Evolutionary conservation across 257 asterid species (phyloP), one percentile per base, ranked within the genome.

Genomic region (Salvia splendens): DNA sequence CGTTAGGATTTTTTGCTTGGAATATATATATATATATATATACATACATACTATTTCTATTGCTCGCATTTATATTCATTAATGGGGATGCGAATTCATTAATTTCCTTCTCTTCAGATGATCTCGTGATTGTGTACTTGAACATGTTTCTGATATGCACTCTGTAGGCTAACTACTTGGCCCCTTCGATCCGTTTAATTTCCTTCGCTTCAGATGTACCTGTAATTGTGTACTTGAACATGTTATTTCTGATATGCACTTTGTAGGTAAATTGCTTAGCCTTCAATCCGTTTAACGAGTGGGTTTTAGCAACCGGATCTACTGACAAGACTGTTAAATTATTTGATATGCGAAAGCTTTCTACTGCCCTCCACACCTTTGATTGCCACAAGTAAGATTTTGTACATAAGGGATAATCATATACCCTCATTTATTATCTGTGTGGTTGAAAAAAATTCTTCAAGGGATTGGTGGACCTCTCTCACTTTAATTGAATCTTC

Each of bases 281-380:
- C 65, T 92, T 92, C 84, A 89, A 92, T 77, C 98, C 97, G 24
- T 84, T 87, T 78, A 92, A 89, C 56, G 97, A 92, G 77, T 92
- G 97, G 98, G 85, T 92, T 74, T 80, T 92, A 17, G 98, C 98
- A 49, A 92, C 96, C 1, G 98, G 98, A 6, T 92, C 98, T 56
- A 87, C 97, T 3, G 97, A 92, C 75, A 92, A 86, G 86, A 92
- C 98, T 32, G 96, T 89, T 46, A 89, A 88, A 75, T 73, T 92
- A 58, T 92, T 89, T 76, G 98, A 89, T 75, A 79, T 92, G 78
- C 88, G 98, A 38, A 92, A 87, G 88, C 78, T 92, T 66, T 38
- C 81, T 40, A 74, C 85, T 47, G 76, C 96, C 57, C 95, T 92
- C 57, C 96, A 92, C 77, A 86, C 88, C 54, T 86, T 92, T 63